Evolutionary conservation across 2,329 filamentous ascomycete species (phyloP).

Genomic region (Rugonectria rugulosa): DNA sequence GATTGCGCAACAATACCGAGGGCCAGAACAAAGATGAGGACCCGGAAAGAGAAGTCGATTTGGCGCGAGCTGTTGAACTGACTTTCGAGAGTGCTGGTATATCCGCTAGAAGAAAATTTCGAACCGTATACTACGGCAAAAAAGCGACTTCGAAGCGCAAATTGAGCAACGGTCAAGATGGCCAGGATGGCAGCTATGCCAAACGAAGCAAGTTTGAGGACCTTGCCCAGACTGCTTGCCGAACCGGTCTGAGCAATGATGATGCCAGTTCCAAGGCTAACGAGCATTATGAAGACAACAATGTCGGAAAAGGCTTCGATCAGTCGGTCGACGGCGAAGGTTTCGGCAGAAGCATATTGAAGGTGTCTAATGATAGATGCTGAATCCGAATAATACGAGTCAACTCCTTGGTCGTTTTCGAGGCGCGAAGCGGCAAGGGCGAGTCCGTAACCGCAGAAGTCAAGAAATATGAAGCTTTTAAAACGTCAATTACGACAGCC

Average conservation of each 20-base stretch:
- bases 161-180: slow-evolving; percentile 22
- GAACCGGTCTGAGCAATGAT: slow-evolving; percentile 23
- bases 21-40: slow-evolving; percentile 28
- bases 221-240: slow-evolving; percentile 13
- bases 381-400: background rate
- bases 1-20: slow-evolving; percentile 23
- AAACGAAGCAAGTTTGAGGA: slow-evolving; percentile 23
- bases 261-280: slow-evolving; percentile 32
- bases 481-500: too few species aligned
- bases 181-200: slow-evolving; percentile 23
- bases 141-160: slow-evolving; percentile 29
- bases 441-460: slow-evolving; percentile 21
- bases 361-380: background rate
- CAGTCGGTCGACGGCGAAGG: slow-evolving; percentile 1
- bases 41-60: slow-evolving; percentile 20
- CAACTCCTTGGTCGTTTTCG: background rate
- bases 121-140: background rate
- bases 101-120: too few species aligned
- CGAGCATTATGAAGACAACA: slow-evolving; percentile 35
- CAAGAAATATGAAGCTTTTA: slow-evolving; percentile 32
- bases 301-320: slow-evolving; percentile 25
- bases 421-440: slow-evolving; percentile 11
- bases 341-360: slow-evolving; percentile 13
- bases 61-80: slow-evolving; percentile 4
- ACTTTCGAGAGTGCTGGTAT: background rate